Base-by-base conservation (phyloP, 163 green algal species). In the Scenedesmus sp. region DNA sequence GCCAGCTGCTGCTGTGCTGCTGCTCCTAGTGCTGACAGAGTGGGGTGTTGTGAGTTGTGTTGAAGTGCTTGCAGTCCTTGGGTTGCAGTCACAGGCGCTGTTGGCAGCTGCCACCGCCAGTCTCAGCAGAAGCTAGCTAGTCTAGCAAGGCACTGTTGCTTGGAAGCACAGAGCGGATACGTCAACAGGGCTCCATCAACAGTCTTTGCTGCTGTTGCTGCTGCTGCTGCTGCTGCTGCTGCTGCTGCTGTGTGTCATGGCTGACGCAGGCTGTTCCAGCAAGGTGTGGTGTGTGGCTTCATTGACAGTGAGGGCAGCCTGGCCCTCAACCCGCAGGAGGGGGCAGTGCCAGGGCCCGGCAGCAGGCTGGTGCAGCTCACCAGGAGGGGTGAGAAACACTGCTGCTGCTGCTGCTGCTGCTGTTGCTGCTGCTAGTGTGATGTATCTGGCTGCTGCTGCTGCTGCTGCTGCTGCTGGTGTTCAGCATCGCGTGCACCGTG, bases 201-300 rank as follows among this genome's bases (percentile, higher is more conserved):
- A 26, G 18, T 1, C 18, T 1, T 12, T 79, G 67, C 67, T 54
- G 73, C 62, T 10, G 62, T 18, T 70, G 62, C 12, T 70, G 62
- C 2, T 70, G 10, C 7, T 18, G 7, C 62, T 5, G 62, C 62
- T 70, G 62, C 62, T 70, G 62, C 62, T 60, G 18, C 5, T 85
- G 77, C 77, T 85, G n/a, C 2, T 84, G 3, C 0, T 74, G n/a
- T 1, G 3, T 88, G 8, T 46, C 62, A 34, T 46, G 20, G 55
- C 56, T 87, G 54, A 20, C 20, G 73, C 83, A 91, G 87, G 87
- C 46, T 5, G 6, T 91, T 76, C 73, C 13, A 56, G n/a, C 46
- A 91, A 2, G 57, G 8, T 13, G 57, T 91, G 18, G 87, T 91
- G 52, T 76, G 52, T 54, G 87, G 87, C 23, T 91, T 86, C 73